Conservation (phyloP, 2,329 filamentous ascomycete species). For the Cordyceps farinosa region DNA sequence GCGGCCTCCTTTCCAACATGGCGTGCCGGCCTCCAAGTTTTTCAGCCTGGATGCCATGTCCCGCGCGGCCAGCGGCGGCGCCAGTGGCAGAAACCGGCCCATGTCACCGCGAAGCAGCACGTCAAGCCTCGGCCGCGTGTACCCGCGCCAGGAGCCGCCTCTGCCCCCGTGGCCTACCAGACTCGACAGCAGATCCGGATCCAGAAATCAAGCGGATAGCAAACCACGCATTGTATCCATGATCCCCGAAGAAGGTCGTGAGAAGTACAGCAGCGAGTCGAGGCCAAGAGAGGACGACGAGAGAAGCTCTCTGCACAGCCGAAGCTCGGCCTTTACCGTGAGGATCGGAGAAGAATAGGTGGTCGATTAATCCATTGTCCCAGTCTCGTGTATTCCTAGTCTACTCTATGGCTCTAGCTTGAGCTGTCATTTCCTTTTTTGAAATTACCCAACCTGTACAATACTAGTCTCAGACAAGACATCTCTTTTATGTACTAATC, state of each 20-base stretch:
- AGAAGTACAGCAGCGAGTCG: background rate
- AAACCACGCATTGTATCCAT: constrained; percentile 18
- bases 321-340: constrained; percentile 22
- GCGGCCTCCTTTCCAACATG: background rate
- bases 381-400: background rate
- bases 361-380: background rate
- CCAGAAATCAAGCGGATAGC: constrained; percentile 4
- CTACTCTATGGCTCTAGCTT: background rate
- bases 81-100: background rate
- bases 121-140: background rate
- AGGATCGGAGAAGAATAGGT: constrained; percentile 16
- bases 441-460: constrained; percentile 5
- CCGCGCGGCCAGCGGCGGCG: constrained; percentile 12
- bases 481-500: background rate
- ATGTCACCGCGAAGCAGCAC: background rate
- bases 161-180: constrained; percentile 17
- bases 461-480: background rate
- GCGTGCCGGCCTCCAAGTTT: constrained; percentile 18
- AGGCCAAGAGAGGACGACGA: constrained; percentile 15
- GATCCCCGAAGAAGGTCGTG: constrained; percentile 17
- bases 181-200: background rate
- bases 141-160: constrained; percentile 12
- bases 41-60: constrained; percentile 19
- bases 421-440: constrained; percentile 3
- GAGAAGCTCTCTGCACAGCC: constrained; percentile 19